Conservation (phyloP, 805 yeast genomes). For the Vanderwaltozyma verrucispora region DNA sequence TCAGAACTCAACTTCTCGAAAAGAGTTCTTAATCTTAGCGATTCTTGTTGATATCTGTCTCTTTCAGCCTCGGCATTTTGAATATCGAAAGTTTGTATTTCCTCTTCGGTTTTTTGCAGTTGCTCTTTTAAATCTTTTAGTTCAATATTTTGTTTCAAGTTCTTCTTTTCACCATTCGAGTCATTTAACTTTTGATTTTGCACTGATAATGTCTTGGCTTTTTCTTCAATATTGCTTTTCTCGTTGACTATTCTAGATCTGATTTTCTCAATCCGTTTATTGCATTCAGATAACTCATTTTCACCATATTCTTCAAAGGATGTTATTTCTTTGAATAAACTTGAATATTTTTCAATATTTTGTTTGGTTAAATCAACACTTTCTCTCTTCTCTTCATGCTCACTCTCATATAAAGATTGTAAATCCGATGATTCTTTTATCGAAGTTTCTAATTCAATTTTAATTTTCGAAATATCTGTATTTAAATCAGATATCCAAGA, state of each 20-base stretch:
- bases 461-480: conserved; percentile 3
- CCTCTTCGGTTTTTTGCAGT: conserved; percentile 28
- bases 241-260: conserved; percentile 5
- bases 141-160: conserved; percentile 55
- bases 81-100: conserved; percentile 38
- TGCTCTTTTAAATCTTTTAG: conserved; percentile 37
- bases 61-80: conserved; percentile 51
- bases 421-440: too few species aligned
- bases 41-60: conserved; percentile 49
- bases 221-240: conserved; percentile 13
- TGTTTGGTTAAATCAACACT: not conserved
- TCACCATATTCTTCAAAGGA: conserved; percentile 8
- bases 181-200: conserved; percentile 37
- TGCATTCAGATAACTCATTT: conserved; percentile 11
- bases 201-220: not conserved
- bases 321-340: conserved; percentile 2
- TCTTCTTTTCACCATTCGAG: conserved; percentile 50
- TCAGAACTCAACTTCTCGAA: conserved; percentile 49
- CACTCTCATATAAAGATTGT: too few species aligned
- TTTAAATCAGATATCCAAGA: conserved; percentile 4
- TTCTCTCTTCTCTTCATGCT: too few species aligned
- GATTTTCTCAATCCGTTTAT: conserved; percentile 3
- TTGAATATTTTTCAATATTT: not conserved
- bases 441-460: not conserved
- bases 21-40: conserved; percentile 38